Conservation (phyloP, 768 basidiomycete species). For the Tubosaeta sp. region DNA sequence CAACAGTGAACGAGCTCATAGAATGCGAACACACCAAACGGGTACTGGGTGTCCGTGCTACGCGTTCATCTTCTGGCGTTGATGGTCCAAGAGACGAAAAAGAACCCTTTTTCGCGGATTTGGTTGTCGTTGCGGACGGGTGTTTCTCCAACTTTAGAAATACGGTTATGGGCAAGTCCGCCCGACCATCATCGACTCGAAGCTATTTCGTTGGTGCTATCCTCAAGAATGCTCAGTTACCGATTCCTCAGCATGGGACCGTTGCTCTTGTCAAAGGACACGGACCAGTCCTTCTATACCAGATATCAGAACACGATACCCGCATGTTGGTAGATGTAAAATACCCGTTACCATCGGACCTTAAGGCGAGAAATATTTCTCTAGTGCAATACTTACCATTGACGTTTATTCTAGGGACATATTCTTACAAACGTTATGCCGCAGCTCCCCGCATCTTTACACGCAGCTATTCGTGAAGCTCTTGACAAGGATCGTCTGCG, state of each 20-base stretch:
- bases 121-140: constrained; percentile 90
- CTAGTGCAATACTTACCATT: neutral
- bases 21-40: constrained; percentile 47
- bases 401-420: constrained; percentile 43
- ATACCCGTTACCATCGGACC: constrained; percentile 72
- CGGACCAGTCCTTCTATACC: constrained; percentile 91
- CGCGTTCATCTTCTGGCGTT: constrained; percentile 34
- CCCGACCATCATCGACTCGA: constrained; percentile 49
- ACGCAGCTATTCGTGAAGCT: constrained; percentile 58
- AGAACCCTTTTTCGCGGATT: constrained; percentile 60
- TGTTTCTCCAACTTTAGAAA: constrained; percentile 91
- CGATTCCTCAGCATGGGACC: constrained; percentile 76
- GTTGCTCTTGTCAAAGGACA: constrained; percentile 75
- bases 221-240: constrained; percentile 70
- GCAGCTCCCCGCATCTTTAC: constrained; percentile 72
- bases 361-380: constrained; percentile 49
- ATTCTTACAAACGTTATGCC: constrained; percentile 74
- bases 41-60: constrained; percentile 66
- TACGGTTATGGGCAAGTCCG: constrained; percentile 52
- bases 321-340: constrained; percentile 93
- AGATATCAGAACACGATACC: constrained; percentile 84
- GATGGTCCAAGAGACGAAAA: constrained; percentile 37
- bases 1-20: constrained; percentile 73
- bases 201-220: constrained; percentile 85
- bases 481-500: constrained; percentile 79